Evolutionary conservation across 2,329 filamentous ascomycete species (phyloP).

Genomic region (Pyricularia pennisetigena): DNA sequence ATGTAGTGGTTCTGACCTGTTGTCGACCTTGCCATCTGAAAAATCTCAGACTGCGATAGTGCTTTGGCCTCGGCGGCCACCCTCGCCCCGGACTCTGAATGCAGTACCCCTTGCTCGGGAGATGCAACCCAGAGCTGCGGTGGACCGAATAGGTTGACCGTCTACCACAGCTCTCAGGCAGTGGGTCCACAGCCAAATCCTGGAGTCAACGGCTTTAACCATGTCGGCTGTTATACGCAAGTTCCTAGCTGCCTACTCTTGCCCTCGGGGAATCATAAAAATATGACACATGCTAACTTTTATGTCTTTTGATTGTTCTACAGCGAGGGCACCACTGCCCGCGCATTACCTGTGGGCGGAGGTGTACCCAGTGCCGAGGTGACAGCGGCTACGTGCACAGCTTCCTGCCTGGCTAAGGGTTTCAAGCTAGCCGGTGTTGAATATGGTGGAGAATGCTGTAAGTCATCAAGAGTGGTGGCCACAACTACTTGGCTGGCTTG

Average conservation of each 20-base stretch:
- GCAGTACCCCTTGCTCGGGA: conserved; percentile 3
- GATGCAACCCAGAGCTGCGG: conserved; percentile 5
- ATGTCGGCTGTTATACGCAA: conserved; percentile 22
- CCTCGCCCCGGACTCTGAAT: conserved; percentile 1
- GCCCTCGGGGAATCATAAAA: neutral
- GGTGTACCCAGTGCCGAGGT: conserved; percentile 4
- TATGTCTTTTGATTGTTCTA: neutral
- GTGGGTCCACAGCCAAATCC: conserved; percentile 23
- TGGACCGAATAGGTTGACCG: conserved; percentile 5
- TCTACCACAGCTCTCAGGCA: conserved; percentile 8
- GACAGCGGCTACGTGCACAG: conserved; percentile 16
- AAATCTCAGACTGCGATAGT: conserved; percentile 1
- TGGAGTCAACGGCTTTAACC: conserved; percentile 18
- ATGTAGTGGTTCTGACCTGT: neutral
- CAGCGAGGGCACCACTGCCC: conserved; percentile 12
- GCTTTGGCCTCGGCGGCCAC: conserved; percentile 1
- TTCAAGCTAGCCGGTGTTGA: conserved; percentile 22
- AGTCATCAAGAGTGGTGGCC: neutral
- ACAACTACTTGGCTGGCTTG: neutral
- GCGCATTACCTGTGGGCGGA: conserved; percentile 11
- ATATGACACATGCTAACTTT: neutral
- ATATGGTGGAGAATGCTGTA: conserved; percentile 17
- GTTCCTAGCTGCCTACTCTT: conserved; percentile 7
- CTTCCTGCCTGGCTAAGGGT: conserved; percentile 8
- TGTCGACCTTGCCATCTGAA: conserved; percentile 16